phyloP scores from a whole-genome alignment of 208 protist species.

The Leishmania major region DNA sequence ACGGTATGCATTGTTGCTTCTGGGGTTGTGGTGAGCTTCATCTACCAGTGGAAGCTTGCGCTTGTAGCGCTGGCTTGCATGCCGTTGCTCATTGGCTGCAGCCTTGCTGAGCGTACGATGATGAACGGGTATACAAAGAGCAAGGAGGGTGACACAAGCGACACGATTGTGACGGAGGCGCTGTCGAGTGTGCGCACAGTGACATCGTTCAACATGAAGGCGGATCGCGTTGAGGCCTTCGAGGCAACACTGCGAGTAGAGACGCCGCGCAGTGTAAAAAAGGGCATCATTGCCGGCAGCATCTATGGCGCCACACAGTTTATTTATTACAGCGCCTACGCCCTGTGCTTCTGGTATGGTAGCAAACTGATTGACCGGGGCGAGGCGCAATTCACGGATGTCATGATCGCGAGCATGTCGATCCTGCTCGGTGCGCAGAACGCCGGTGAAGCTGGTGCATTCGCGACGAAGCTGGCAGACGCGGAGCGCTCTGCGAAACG shows the following conservation, averaged over 20 bases:
- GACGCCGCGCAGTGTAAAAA: conserved; percentile 26
- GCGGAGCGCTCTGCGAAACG: conserved; percentile 48
- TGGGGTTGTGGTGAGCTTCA: conserved; percentile 62
- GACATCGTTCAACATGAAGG: conserved; percentile 73
- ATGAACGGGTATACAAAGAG: conserved; percentile 44
- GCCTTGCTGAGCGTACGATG: conserved; percentile 47
- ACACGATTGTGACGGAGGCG: conserved; percentile 69
- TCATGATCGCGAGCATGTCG: conserved; percentile 51
- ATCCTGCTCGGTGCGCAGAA: conserved; percentile 65
- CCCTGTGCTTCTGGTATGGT: conserved; percentile 83
- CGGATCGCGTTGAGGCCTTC: conserved; percentile 38
- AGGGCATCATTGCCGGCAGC: conserved; percentile 38
- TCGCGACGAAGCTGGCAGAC: conserved; percentile 62
- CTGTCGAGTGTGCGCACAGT: conserved; percentile 79
- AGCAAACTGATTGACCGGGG: conserved; percentile 67
- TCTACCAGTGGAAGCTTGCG: conserved; percentile 80
- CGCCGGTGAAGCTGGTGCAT: conserved; percentile 67
- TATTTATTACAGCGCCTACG: conserved; percentile 55
- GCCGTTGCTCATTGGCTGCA: conserved; percentile 48
- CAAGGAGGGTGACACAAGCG: conserved; percentile 45
- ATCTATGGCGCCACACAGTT: conserved; percentile 67
- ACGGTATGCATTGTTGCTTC: conserved; percentile 43
- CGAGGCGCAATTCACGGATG: conserved; percentile 62
- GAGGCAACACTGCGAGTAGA: conserved; percentile 22
- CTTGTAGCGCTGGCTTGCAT: conserved; percentile 59